phyloP scores from a whole-genome alignment of 495 filamentous ascomycete genomes.

The Aspergillus sclerotioniger region DNA sequence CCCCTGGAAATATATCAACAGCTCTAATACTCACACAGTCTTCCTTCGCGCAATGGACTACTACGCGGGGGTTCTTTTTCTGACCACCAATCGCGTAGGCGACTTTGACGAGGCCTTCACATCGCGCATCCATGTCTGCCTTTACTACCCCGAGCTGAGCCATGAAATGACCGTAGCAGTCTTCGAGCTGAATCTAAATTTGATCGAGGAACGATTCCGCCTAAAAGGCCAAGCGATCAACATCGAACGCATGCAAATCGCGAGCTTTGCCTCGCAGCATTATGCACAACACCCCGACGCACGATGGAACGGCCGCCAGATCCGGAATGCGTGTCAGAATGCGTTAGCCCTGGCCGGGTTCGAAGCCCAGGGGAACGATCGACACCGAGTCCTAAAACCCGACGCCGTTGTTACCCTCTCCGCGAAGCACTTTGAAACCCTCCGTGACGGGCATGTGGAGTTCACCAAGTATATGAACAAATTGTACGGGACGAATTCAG shows the following conservation, averaged over 20 bases:
- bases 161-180: background rate
- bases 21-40: conserved; percentile 17
- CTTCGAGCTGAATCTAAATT: background rate
- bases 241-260: background rate
- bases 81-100: conserved; percentile 54
- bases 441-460: conserved; percentile 3
- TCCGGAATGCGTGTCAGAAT: background rate
- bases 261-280: background rate
- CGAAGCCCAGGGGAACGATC: conserved; percentile 3
- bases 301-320: conserved; percentile 6
- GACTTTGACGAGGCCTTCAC: conserved; percentile 53
- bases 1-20: background rate
- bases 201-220: background rate
- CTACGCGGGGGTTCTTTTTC: conserved; percentile 53
- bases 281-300: background rate
- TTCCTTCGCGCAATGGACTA: conserved; percentile 56
- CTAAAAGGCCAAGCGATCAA: conserved; percentile 1
- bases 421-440: background rate
- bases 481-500: background rate
- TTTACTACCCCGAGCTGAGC: conserved; percentile 16
- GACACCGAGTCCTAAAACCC: background rate
- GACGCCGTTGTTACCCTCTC: background rate
- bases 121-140: conserved; percentile 47
- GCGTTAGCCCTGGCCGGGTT: conserved; percentile 3
- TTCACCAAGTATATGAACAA: conserved; percentile 9